Percentiles rank a stretch among this genome's conserved stretches.
phyloP scores from a whole-genome alignment of 2,329 filamentous ascomycete genomes.

The Byssochlamys sp. region DNA sequence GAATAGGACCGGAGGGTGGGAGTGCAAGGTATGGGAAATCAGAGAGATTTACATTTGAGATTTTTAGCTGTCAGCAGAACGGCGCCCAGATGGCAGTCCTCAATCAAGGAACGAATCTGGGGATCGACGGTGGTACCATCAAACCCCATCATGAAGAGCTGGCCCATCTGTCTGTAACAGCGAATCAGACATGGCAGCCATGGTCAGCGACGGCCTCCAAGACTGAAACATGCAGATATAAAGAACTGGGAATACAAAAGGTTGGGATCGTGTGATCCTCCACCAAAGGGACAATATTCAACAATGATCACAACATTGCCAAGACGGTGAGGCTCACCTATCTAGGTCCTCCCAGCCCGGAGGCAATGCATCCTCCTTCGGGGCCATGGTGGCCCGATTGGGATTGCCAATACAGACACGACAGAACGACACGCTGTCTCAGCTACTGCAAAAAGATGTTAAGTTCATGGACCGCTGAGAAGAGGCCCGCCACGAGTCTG shows the following conservation, averaged over 20 bases:
- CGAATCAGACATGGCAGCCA: conserved; percentile 66
- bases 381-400: conserved; percentile 27
- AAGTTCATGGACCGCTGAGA: not conserved
- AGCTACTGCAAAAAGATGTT: not conserved
- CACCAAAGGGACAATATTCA: conserved; percentile 32
- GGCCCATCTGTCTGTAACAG: conserved; percentile 51
- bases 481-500: not conserved
- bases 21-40: not conserved
- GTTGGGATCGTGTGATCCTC: conserved; percentile 36
- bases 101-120: conserved; percentile 53
- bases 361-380: conserved; percentile 32
- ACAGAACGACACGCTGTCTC: not conserved
- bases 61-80: conserved; percentile 61
- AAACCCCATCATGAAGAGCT: conserved; percentile 59
- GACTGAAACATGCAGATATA: conserved; percentile 33
- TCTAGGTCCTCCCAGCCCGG: conserved; percentile 33
- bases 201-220: conserved; percentile 21
- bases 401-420: not conserved
- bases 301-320: conserved; percentile 19
- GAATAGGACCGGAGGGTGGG: conserved; percentile 2
- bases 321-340: conserved; percentile 23
- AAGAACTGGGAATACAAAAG: conserved; percentile 49
- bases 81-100: conserved; percentile 70
- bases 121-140: conserved; percentile 55
- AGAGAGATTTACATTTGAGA: conserved; percentile 50